phyloP scores from a whole-genome alignment of 2,329 filamentous ascomycete species.

The Chrysosporium queenslandicum region DNA sequence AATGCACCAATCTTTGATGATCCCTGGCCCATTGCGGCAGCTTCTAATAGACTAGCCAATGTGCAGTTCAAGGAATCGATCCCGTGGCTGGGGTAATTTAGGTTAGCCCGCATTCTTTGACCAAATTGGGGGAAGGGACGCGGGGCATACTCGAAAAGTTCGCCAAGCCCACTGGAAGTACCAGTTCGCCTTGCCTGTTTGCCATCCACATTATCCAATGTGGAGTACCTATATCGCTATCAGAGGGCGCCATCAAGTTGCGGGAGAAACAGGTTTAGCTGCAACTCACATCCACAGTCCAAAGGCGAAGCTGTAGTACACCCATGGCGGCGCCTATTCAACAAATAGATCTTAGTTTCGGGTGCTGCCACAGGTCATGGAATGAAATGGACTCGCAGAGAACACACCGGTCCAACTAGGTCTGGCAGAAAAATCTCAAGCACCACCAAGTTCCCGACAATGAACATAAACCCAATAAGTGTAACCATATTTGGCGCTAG shows the following conservation, averaged over 20 bases:
- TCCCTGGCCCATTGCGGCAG: constrained; percentile 84
- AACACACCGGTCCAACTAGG: constrained; percentile 73
- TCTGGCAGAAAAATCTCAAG: constrained; percentile 78
- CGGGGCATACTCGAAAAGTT: constrained; percentile 69
- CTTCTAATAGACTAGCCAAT: constrained; percentile 78
- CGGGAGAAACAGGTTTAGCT: not conserved
- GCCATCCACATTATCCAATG: constrained; percentile 97
- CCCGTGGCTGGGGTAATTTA: constrained; percentile 53
- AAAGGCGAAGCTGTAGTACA: constrained; percentile 92
- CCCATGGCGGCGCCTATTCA: constrained; percentile 67
- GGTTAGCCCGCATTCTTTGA: not conserved
- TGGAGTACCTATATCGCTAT: constrained; percentile 56
- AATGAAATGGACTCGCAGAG: constrained; percentile 3
- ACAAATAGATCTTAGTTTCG: not conserved
- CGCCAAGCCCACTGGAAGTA: constrained; percentile 86
- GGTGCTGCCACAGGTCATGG: not conserved
- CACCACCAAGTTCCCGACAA: constrained; percentile 68
- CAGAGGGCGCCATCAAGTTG: not conserved
- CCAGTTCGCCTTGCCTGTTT: constrained; percentile 94
- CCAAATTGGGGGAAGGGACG: not conserved
- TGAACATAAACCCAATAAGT: constrained; percentile 86
- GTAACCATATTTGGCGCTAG: constrained; percentile 97
- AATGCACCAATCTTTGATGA: constrained; percentile 76
- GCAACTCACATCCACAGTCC: constrained; percentile 79
- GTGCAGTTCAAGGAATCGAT: constrained; percentile 98